These are phyloP conservation scores for Inonotus hispidus DNA, from an alignment of 1,284 basidiomycete species.

Conservation along the genomic window DNA sequence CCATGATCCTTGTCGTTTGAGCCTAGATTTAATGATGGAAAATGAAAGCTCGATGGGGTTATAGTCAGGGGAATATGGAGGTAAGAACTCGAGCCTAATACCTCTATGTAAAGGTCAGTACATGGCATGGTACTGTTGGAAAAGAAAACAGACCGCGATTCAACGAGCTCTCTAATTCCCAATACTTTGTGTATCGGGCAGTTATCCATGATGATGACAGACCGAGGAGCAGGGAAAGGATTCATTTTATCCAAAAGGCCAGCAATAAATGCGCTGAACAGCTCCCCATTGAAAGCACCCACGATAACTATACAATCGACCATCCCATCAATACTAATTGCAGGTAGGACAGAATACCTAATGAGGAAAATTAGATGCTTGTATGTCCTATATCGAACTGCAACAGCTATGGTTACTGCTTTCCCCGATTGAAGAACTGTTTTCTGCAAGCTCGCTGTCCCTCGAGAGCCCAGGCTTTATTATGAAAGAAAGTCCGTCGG, in stretches of 20 bases:
- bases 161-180: neutral
- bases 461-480: slow-evolving; percentile 28
- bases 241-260: slow-evolving; percentile 29
- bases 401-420: too few species aligned
- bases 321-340: slow-evolving; percentile 28
- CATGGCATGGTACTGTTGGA: neutral
- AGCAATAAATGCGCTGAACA: slow-evolving; percentile 27
- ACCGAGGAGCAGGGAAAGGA: slow-evolving; percentile 18
- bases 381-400: too few species aligned
- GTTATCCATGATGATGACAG: slow-evolving; percentile 16
- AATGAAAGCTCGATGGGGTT: slow-evolving; percentile 22
- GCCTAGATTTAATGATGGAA: slow-evolving; percentile 13
- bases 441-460: slow-evolving; percentile 25
- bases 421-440: slow-evolving; percentile 25
- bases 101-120: slow-evolving; percentile 11
- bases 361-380: neutral
- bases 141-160: neutral
- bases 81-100: slow-evolving; percentile 18
- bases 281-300: slow-evolving; percentile 24
- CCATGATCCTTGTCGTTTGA: neutral
- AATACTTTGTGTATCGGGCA: neutral
- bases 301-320: slow-evolving; percentile 21
- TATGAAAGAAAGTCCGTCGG: slow-evolving; percentile 23
- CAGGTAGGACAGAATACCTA: slow-evolving; percentile 33
- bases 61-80: slow-evolving; percentile 22